These are phyloP conservation scores for Aspergillus nidulans DNA, from an alignment of 495 filamentous ascomycete species.

Conservation along the genomic window DNA sequence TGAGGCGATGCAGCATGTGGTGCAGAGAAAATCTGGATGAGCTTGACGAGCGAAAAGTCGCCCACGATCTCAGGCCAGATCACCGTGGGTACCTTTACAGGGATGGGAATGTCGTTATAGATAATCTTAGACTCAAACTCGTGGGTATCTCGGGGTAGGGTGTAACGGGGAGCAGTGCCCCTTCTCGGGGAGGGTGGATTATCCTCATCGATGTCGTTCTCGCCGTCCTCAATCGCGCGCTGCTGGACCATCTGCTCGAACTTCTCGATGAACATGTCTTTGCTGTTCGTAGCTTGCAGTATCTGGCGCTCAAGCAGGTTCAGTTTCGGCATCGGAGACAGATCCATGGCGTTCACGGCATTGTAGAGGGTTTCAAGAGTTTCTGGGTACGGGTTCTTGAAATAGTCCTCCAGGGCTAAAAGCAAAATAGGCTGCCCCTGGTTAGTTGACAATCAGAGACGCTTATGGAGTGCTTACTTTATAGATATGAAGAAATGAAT, in stretches of 20 bases:
- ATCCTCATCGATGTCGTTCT: conserved; percentile 21
- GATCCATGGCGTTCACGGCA: conserved; percentile 93
- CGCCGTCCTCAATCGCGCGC: conserved; percentile 46
- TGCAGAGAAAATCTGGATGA: conserved; percentile 87
- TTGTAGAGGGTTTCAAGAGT: conserved; percentile 87
- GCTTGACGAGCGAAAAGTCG: conserved; percentile 94
- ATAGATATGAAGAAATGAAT: conserved; percentile 99
- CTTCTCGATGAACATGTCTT: conserved; percentile 96
- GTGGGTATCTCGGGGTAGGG: conserved; percentile 86
- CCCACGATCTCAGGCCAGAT: conserved; percentile 94
- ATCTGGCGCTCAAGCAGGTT: conserved; percentile 80
- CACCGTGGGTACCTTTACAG: conserved; percentile 90
- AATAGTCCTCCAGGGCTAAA: conserved; percentile 96
- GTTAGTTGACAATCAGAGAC: conserved; percentile 16
- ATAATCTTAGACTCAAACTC: conserved; percentile 93
- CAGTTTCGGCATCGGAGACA: conserved; percentile 87
- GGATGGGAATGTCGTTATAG: conserved; percentile 92
- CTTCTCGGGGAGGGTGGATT: conserved; percentile 46
- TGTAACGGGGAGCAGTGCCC: conserved; percentile 40
- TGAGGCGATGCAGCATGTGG: conserved; percentile 78
- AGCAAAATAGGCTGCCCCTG: conserved; percentile 72
- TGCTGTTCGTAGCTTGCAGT: conserved; percentile 83
- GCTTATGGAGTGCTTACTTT: conserved; percentile 55
- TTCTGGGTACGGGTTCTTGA: conserved; percentile 83
- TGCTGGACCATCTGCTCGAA: conserved; percentile 91